Base-by-base conservation (phyloP, 257 asterid species). In the Solanum sitiens region DNA sequence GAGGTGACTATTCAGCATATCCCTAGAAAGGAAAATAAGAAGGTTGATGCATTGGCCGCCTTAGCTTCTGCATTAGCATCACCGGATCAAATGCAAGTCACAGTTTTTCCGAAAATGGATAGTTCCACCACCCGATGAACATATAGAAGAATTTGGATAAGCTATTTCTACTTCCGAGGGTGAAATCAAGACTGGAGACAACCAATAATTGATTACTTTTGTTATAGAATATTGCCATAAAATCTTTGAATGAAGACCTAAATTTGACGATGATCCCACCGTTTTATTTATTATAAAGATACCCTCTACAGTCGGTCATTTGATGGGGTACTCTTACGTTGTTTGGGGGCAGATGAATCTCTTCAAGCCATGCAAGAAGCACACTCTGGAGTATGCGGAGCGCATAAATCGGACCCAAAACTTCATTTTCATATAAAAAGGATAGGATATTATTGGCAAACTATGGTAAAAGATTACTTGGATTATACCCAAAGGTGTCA, bases 231-330 rank as follows among this genome's bases (percentile, higher is more conserved):
- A 56, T 56, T 56, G 4, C 2, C 1, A 56, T 1, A 56, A 16
- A 16, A 16, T 56, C 2, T 6, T 56, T 2, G 11, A 6, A 53
- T 0, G 10, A 18, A 11, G n/a, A 53, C 2, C 2, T 0, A 56
- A 18, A 56, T 56, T 0, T 0, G 65, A 18, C 0, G 11, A 18
- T 1, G 4, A 56, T 0, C 11, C 5, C 2, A 11, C 7, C n/a
- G 0, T 56, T 56, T 18, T 56, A 4, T 56, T 20, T 20, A 56
- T 56, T 7, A 7, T 18, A 20, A 56, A 7, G 63, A 18, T 56
- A 56, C n/a, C 20, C 25, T 56, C n/a, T 56, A 56, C 2, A 20
- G 0, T 0, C 1, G n/a, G 2, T 6, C n/a, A 1, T 56, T 56
- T 8, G 11, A 56, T 56, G 25, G 2, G 2, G 65, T 56, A 56